phyloP scores from a whole-genome alignment of 352 stramenopile genomes.

The Blastocystis sp. region DNA sequence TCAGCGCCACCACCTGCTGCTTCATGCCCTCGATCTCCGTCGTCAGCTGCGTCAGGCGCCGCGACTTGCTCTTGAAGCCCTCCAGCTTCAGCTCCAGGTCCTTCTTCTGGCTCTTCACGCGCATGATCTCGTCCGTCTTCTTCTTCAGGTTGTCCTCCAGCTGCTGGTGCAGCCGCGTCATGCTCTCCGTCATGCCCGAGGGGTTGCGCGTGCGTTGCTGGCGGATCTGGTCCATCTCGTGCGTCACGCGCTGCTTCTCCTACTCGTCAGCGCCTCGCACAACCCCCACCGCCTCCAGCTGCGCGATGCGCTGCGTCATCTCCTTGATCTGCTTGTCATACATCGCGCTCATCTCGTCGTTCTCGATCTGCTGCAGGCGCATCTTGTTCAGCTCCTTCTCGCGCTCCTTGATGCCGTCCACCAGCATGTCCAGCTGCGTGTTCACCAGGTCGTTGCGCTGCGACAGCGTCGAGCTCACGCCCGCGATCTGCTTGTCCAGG shows the following conservation, averaged over 20 bases:
- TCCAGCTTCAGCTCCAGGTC: conserved; percentile 13
- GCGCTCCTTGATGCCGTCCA: conserved; percentile 34
- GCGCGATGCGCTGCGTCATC: conserved; percentile 43
- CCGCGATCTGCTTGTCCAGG: not conserved
- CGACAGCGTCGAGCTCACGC: not conserved
- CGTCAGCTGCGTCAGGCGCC: conserved; percentile 7
- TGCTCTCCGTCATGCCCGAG: not conserved
- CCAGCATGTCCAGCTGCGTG: conserved; percentile 54
- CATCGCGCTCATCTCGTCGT: conserved; percentile 25
- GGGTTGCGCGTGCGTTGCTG: not conserved
- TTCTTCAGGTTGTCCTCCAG: not conserved
- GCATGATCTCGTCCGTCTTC: conserved; percentile 14
- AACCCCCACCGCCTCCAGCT: conserved; percentile 11
- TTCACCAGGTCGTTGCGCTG: not conserved
- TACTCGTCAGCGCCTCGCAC: not conserved
- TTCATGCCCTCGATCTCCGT: conserved; percentile 57
- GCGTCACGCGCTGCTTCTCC: conserved; percentile 21
- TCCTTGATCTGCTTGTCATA: conserved; percentile 40
- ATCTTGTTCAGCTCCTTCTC: conserved; percentile 54
- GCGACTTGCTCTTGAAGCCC: not conserved
- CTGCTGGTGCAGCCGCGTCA: not conserved
- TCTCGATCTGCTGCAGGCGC: conserved; percentile 23
- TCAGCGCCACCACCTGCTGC: not conserved
- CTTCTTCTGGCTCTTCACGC: conserved; percentile 28
- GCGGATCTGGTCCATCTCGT: conserved; percentile 4